phyloP scores from a whole-genome alignment of 495 filamentous ascomycete genomes.

The Xylaria telfairii region DNA sequence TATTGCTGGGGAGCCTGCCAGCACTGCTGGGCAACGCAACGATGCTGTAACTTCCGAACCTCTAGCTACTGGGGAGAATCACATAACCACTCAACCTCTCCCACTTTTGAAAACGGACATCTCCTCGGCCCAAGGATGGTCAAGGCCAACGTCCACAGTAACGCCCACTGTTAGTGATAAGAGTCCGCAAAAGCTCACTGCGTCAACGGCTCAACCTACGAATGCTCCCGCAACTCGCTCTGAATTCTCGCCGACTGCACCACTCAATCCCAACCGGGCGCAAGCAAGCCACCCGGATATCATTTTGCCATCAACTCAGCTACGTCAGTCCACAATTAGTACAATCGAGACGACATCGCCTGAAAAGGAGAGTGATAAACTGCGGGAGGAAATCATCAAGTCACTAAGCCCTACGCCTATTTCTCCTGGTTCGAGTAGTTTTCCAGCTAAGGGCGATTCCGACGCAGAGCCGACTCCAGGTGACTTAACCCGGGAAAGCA shows the following conservation, averaged over 20 bases:
- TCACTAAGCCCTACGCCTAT: slow-evolving; percentile 60
- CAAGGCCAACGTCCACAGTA: slow-evolving; percentile 5
- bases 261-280: slow-evolving; percentile 52
- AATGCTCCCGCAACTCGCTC: slow-evolving; percentile 26
- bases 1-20: slow-evolving; percentile 10
- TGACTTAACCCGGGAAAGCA: slow-evolving; percentile 46
- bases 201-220: slow-evolving; percentile 28
- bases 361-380: slow-evolving; percentile 76
- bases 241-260: slow-evolving; percentile 53
- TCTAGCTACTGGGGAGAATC: slow-evolving; percentile 25
- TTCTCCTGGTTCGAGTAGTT: slow-evolving; percentile 27
- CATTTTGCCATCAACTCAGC: slow-evolving; percentile 45
- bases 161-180: not conserved
- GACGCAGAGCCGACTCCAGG: slow-evolving; percentile 34
- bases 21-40: slow-evolving; percentile 31
- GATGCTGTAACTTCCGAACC: slow-evolving; percentile 29
- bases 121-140: slow-evolving; percentile 20
- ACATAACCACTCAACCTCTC: slow-evolving; percentile 30
- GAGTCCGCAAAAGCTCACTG: not conserved
- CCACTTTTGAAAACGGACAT: slow-evolving; percentile 30
- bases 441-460: slow-evolving; percentile 14
- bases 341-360: slow-evolving; percentile 61
- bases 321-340: slow-evolving; percentile 61
- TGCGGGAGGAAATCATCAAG: slow-evolving; percentile 81
- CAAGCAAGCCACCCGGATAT: slow-evolving; percentile 36